Conservation (phyloP, 495 filamentous ascomycete species). For the Penicillium herquei region DNA sequence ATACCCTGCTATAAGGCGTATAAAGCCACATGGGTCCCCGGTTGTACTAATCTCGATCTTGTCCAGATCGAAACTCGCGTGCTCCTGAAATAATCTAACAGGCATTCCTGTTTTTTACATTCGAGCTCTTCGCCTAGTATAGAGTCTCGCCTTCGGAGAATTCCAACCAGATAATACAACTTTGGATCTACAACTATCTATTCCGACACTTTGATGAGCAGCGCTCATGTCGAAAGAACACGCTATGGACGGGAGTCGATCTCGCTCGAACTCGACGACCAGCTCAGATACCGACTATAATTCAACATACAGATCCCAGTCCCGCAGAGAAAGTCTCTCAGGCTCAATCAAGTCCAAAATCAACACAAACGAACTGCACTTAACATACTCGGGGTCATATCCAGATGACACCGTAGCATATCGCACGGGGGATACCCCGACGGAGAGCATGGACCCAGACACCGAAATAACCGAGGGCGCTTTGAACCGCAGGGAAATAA, state of each 20-base stretch:
- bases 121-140: too few relatives aligned
- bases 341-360: neutral
- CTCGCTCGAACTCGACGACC: constrained; percentile 1
- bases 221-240: neutral
- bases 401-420: neutral
- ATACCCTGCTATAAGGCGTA: neutral
- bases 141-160: too few relatives aligned
- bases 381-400: neutral
- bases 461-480: neutral
- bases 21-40: neutral
- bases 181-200: too few relatives aligned
- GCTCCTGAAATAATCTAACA: neutral
- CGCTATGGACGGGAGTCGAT: neutral
- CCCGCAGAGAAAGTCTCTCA: neutral
- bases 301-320: neutral
- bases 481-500: neutral
- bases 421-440: neutral
- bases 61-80: neutral
- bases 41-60: neutral
- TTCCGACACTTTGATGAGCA: too few relatives aligned
- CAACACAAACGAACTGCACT: neutral
- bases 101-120: too few relatives aligned
- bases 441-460: neutral
- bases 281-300: neutral
- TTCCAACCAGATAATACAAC: too few relatives aligned